Conservation (phyloP, 164 flowering plant genomes). For the Magnolia sinica region DNA sequence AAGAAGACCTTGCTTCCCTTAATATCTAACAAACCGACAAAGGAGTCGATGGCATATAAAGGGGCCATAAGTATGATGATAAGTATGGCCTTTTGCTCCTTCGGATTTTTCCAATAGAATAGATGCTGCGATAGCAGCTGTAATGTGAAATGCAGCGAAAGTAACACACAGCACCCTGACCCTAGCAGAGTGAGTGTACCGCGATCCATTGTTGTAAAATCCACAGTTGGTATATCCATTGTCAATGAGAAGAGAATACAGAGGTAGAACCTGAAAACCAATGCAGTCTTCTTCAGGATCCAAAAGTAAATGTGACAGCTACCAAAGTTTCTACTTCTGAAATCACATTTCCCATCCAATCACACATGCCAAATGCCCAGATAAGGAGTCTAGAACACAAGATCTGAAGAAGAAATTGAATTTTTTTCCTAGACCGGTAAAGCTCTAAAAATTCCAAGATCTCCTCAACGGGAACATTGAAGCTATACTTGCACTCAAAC, state of each 20-base stretch:
- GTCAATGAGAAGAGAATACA: not conserved
- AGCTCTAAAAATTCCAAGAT: too few relatives aligned
- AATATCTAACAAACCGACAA: conserved; percentile 74
- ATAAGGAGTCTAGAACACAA: too few relatives aligned
- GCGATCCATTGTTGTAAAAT: conserved; percentile 48
- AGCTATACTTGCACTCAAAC: too few relatives aligned
- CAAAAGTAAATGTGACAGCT: too few relatives aligned
- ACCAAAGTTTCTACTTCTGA: too few relatives aligned
- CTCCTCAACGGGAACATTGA: too few relatives aligned
- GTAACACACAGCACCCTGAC: conserved; percentile 52
- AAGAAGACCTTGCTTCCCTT: conserved; percentile 81
- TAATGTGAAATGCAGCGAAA: conserved; percentile 72
- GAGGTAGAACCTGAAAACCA: not conserved
- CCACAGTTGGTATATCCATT: conserved; percentile 27
- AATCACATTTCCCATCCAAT: too few relatives aligned
- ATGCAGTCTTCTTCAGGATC: not conserved
- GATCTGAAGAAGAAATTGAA: too few relatives aligned
- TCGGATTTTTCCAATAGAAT: conserved; percentile 94
- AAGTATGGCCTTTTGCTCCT: conserved; percentile 90
- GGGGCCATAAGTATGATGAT: conserved; percentile 94
- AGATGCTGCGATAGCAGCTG: conserved; percentile 88
- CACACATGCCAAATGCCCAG: too few relatives aligned
- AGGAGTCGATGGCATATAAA: conserved; percentile 71
- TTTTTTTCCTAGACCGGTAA: too few relatives aligned
- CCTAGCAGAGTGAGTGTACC: conserved; percentile 67